Conservation (phyloP, 2,329 filamentous ascomycete species). For the Alternaria sp. region DNA sequence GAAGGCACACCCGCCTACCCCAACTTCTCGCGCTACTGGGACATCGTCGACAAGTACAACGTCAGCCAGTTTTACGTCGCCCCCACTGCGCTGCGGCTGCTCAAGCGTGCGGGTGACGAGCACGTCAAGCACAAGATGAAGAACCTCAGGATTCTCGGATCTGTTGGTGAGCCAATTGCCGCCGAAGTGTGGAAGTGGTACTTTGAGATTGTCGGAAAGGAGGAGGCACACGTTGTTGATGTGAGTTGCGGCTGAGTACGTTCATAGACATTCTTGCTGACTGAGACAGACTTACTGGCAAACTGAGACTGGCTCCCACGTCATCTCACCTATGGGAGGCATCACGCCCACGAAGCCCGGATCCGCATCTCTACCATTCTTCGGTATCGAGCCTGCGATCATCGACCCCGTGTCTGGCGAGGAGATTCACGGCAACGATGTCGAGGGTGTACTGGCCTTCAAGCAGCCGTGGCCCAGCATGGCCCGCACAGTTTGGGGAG, state of each 20-base stretch:
- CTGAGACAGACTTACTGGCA: conserved; percentile 93
- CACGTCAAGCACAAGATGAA: conserved; percentile 91
- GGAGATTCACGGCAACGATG: conserved; percentile 93
- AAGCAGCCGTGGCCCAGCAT: conserved; percentile 99
- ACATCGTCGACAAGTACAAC: conserved; percentile 92
- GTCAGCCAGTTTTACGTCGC: conserved; percentile 99
- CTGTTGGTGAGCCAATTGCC: conserved; percentile 96
- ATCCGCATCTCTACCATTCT: conserved; percentile 94
- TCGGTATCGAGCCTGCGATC: conserved; percentile 96
- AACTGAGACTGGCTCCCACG: conserved; percentile 96
- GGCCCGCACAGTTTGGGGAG: conserved; percentile 96
- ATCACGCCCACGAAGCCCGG: conserved; percentile 97
- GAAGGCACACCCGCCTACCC: conserved; percentile 98
- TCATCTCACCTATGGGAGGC: conserved; percentile 91
- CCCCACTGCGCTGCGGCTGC: conserved; percentile 86
- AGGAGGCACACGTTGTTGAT: conserved; percentile 91
- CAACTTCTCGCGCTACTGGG: conserved; percentile 98
- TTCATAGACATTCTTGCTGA: conserved; percentile 22
- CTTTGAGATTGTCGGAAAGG: conserved; percentile 91
- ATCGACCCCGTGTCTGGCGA: conserved; percentile 95
- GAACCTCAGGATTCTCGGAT: conserved; percentile 86
- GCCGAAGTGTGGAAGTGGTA: conserved; percentile 99
- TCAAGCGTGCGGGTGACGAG: conserved; percentile 95
- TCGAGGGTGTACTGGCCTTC: conserved; percentile 95
- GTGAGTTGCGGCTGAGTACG: conserved; percentile 63